Base-by-base conservation (phyloP, 306 rosid species). In the Amphicarpaea edgeworthii region DNA sequence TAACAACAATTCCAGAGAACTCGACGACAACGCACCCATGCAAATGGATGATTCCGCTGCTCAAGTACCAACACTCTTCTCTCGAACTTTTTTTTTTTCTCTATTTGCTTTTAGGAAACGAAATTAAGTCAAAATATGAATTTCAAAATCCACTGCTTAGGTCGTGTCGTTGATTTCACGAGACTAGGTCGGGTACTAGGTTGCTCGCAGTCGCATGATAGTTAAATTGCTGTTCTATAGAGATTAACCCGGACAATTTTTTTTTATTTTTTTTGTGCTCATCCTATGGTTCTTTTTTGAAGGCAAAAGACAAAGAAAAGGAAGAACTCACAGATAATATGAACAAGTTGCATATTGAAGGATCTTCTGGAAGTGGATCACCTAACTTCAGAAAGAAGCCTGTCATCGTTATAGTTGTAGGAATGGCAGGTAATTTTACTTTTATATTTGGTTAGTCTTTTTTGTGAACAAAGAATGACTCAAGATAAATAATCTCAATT, bases 301-400 rank as follows among this genome's bases (percentile, higher is more conserved):
- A 90, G 89, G 83, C 47, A 15, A 81, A 86, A 82, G 89, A 85
- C 23, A 68, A 86, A 69, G 92, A 74, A 40, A 82, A 88, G 28
- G 92, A 83, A 55, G 86, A 87, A 71, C 92, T 95, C 46, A 63
- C 73, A 1, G 89, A 85, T 68, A 83, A 83, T 2, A 83, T 89
- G 91, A 79, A 87, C 76, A 90, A 95, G 34, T 72, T 95, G 47
- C 72, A 77, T 57, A 88, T 95, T 70, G 91, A 85, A 81, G 96
- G 86, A 59, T 84, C 89, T 0, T 85, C 95, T 20, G 86, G 87
- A 68, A n/a, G n/a, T n/a, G n/a, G n/a, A n/a, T n/a, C n/a, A n/a
- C n/a, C n/a, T n/a, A n/a, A n/a, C n/a, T 92, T 95, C 85, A 88
- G 77, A 82, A 90, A 76, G 34, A 95, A 92, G 78, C 99, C 99